These are phyloP conservation scores for Penicillium angulare DNA, from an alignment of 495 filamentous ascomycete species.

Conservation along the genomic window DNA sequence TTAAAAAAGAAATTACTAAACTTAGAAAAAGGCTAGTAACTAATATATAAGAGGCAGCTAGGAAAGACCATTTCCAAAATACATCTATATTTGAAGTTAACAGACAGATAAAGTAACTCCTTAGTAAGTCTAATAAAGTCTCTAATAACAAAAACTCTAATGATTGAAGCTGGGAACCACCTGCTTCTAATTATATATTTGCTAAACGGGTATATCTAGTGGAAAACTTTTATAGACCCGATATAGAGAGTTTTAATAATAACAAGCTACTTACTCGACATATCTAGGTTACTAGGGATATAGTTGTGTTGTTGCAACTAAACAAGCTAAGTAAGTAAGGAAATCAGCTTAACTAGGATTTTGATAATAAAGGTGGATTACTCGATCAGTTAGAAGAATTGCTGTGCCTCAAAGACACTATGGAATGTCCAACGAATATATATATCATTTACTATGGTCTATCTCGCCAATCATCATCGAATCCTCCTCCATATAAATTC, in stretches of 20 bases:
- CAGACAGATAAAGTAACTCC: slow-evolving; percentile 28
- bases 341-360: slow-evolving; percentile 23
- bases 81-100: slow-evolving; percentile 25
- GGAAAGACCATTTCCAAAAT: slow-evolving; percentile 30
- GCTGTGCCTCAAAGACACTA: slow-evolving; percentile 7
- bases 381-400: slow-evolving; percentile 14
- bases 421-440: slow-evolving; percentile 22
- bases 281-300: slow-evolving; percentile 31
- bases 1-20: slow-evolving; percentile 21
- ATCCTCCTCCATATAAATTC: slow-evolving; percentile 29
- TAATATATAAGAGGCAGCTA: slow-evolving; percentile 23
- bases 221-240: slow-evolving; percentile 29
- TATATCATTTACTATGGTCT: slow-evolving; percentile 29
- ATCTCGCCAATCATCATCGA: slow-evolving; percentile 25
- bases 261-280: slow-evolving; percentile 23
- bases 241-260: slow-evolving; percentile 25
- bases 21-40: slow-evolving; percentile 22
- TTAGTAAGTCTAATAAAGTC: slow-evolving; percentile 12
- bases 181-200: slow-evolving; percentile 24
- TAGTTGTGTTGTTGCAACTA: slow-evolving; percentile 21
- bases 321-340: slow-evolving; percentile 22
- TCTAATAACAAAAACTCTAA: slow-evolving; percentile 15
- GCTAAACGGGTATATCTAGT: slow-evolving; percentile 23
- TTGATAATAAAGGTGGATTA: slow-evolving; percentile 8
- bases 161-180: slow-evolving; percentile 21